Base-by-base conservation (phyloP, 2,329 filamentous ascomycete genomes). In the Aspergillus intermedius region DNA sequence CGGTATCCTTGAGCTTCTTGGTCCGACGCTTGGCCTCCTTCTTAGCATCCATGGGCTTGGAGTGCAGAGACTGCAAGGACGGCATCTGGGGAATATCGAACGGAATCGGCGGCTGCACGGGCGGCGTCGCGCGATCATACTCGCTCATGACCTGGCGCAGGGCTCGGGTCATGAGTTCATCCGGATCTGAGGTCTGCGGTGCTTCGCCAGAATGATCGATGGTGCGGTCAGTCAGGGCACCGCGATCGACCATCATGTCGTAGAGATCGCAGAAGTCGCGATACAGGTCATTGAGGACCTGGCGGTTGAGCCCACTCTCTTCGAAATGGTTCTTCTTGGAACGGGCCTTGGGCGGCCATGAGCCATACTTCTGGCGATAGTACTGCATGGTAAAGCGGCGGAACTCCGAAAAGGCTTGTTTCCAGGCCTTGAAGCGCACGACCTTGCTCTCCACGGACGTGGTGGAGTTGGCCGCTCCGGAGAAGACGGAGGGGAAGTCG, bases 261-360 rank as follows among this genome's bases (percentile, higher is more conserved):
- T 97, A 97, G 13, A 97, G 74, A 35, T 84, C 81, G 57, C 87
- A 88, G 60, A 96, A 81, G 65, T 98, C 91, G 22, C 82, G 79
- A 69, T 96, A 97, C 7, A 97, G 72, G 40, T 88, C 84, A 62
- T 83, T 82, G 39, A 96, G 74, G 5, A 95, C 88, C 41, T 89
- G 71, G 21, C 93, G 80, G 67, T 96, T 96, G 19, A 97, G 77
- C 0, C 91, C 91, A 57, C 83, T 87, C 58, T 91, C 89, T 23
- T 87, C 84, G 55, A 95, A 88, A 1, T 84, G 80, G 63, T 95
- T 95, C 78, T 94, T 95, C 77, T 94, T 95, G 59, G 84, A 91
- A 60, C 80, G 86, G 2, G 90, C 89, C 66, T 93, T 95, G 7
- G 93, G 91, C 2, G 93, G 91, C 91, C 91, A 88, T 25, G 82